Evolutionary conservation across 2,329 filamentous ascomycete species (phyloP).

Genomic region (Leptographium lundbergii): DNA sequence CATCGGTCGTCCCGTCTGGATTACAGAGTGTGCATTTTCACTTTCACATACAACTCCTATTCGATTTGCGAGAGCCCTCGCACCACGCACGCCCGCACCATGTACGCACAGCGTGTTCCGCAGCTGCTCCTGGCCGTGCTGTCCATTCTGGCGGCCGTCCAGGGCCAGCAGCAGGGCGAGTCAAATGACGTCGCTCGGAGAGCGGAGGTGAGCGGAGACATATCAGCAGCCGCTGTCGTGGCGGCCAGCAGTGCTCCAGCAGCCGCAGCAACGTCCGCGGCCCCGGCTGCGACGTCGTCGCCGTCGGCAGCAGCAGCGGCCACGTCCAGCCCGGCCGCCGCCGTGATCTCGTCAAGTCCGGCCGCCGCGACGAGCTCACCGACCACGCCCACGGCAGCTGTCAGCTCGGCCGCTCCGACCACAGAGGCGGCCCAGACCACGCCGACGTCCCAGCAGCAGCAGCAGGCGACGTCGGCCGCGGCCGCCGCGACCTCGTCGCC

Average conservation of each 20-base stretch:
- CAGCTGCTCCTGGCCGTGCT: constrained; percentile 36
- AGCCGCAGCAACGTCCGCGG: not conserved
- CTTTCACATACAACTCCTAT: too few species aligned
- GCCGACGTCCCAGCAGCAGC: constrained; percentile 2
- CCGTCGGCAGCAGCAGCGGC: not conserved
- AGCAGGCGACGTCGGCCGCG: constrained; percentile 10
- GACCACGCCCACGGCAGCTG: not conserved
- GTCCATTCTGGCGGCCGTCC: constrained; percentile 31
- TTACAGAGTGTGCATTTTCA: too few species aligned
- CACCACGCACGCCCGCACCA: constrained; percentile 16
- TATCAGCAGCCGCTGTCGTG: not conserved
- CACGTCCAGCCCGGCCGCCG: not conserved
- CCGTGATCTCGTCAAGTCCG: not conserved
- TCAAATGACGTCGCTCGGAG: constrained; percentile 1
- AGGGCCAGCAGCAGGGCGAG: constrained; percentile 24
- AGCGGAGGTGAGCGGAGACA: constrained; percentile 3
- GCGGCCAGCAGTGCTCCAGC: not conserved
- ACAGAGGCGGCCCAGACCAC: not conserved
- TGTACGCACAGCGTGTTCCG: constrained; percentile 34
- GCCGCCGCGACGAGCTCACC: constrained; percentile 1
- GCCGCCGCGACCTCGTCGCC: not conserved
- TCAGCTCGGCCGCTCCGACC: constrained; percentile 9
- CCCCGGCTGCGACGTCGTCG: not conserved
- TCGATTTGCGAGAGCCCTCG: not conserved
- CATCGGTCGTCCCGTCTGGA: not conserved